These are phyloP conservation scores for Fusarium torulosum DNA, from an alignment of 2,329 filamentous ascomycete species.

Conservation along the genomic window DNA sequence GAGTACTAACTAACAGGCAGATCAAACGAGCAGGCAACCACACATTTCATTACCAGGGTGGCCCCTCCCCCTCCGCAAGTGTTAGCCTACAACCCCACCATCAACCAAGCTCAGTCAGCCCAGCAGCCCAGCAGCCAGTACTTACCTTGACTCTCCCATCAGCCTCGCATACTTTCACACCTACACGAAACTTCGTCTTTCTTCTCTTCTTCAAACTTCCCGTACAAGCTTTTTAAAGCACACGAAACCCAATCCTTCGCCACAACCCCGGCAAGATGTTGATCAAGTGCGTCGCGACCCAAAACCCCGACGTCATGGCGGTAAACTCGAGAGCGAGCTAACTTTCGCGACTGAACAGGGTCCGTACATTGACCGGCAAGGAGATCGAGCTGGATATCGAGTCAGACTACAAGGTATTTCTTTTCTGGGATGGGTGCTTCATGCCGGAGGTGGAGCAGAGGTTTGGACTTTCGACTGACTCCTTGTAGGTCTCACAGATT, in stretches of 20 bases:
- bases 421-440: conserved; percentile 19
- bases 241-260: conserved; percentile 1
- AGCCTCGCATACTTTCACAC: conserved; percentile 40
- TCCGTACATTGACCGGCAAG: conserved; percentile 97
- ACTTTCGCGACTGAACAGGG: conserved; percentile 66
- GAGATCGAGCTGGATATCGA: conserved; percentile 99
- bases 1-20: conserved; percentile 2
- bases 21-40: conserved; percentile 14
- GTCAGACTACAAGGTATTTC: conserved; percentile 84
- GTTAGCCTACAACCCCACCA: conserved; percentile 44
- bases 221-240: not conserved
- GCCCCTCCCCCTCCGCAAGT: conserved; percentile 39
- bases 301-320: conserved; percentile 19
- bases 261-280: conserved; percentile 52
- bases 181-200: conserved; percentile 5
- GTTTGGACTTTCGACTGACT: conserved; percentile 20
- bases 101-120: conserved; percentile 41
- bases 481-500: conserved; percentile 85
- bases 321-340: conserved; percentile 30
- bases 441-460: not conserved
- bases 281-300: conserved; percentile 62
- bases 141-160: conserved; percentile 28
- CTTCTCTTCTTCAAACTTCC: not conserved
- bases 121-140: conserved; percentile 30
- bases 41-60: conserved; percentile 2